Evolutionary conservation across 495 filamentous ascomycete genomes (phyloP).

Genomic region (Talaromyces stipitatus): DNA sequence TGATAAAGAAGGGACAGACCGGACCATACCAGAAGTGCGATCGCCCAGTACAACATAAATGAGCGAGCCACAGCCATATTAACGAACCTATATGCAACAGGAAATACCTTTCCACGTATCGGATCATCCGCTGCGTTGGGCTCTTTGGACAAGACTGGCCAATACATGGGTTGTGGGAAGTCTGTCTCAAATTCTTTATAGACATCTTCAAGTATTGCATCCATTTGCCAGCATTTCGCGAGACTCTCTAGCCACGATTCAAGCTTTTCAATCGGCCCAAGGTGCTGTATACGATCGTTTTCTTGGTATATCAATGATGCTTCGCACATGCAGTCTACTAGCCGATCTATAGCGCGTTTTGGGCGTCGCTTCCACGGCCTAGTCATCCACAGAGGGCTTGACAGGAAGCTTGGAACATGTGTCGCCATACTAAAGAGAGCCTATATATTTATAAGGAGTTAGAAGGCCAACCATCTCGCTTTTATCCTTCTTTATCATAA

Average conservation of each 20-base stretch:
- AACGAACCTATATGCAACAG: slow-evolving; percentile 21
- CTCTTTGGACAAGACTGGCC: slow-evolving; percentile 17
- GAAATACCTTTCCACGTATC: slow-evolving; percentile 15
- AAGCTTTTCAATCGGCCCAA: slow-evolving; percentile 6
- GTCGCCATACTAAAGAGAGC: slow-evolving; percentile 11
- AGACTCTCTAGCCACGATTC: slow-evolving; percentile 8
- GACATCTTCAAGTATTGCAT: slow-evolving; percentile 14
- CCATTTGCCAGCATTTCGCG: slow-evolving; percentile 17
- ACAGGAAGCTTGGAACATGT: slow-evolving; percentile 17
- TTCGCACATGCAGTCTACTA: slow-evolving; percentile 20
- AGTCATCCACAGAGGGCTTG: slow-evolving; percentile 18
- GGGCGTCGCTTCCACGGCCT: slow-evolving; percentile 15
- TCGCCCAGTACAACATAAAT: slow-evolving; percentile 27
- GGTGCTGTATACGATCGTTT: slow-evolving; percentile 7
- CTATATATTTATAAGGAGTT: slow-evolving; percentile 1
- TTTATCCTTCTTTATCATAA: neutral
- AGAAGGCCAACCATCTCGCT: neutral
- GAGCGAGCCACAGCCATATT: slow-evolving; percentile 17
- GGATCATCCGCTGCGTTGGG: slow-evolving; percentile 2
- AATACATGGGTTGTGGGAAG: slow-evolving; percentile 17
- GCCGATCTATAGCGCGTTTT: slow-evolving; percentile 16
- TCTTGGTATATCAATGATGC: slow-evolving; percentile 16
- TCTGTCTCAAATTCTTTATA: slow-evolving; percentile 15
- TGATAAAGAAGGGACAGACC: slow-evolving; percentile 16
- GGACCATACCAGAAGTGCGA: slow-evolving; percentile 17